Conservation (phyloP, 306 rosid genomes). For the Arachis stenosperma region DNA sequence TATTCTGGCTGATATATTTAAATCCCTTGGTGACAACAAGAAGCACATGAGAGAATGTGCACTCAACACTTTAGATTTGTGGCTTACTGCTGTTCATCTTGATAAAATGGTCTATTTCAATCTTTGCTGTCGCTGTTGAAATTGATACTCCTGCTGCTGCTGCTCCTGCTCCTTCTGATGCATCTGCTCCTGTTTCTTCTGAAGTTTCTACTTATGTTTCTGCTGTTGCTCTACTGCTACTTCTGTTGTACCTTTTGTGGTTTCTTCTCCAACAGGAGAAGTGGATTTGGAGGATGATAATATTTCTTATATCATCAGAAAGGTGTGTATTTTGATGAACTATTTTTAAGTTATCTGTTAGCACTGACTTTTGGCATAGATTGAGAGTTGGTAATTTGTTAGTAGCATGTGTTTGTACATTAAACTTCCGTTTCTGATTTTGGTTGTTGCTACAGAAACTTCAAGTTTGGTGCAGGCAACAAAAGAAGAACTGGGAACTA, state of each 20-base stretch:
- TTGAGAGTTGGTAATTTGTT: not conserved
- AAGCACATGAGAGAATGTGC: conserved; percentile 99
- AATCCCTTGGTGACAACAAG: conserved; percentile 96
- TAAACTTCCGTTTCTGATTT: too few relatives aligned
- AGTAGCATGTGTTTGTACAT: too few relatives aligned
- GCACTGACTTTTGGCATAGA: conserved; percentile 2
- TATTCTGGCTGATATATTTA: conserved; percentile 74
- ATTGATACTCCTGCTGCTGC: too few relatives aligned
- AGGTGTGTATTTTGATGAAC: conserved; percentile 47
- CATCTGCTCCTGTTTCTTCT: too few relatives aligned
- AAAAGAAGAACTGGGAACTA: too few relatives aligned
- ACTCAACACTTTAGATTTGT: conserved; percentile 73
- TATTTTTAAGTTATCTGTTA: conserved; percentile 30
- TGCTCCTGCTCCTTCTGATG: too few relatives aligned
- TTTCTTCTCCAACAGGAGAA: conserved; percentile 41
- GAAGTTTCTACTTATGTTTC: too few relatives aligned
- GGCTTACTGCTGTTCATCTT: conserved; percentile 93
- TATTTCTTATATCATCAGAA: conserved; percentile 74
- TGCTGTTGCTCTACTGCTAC: not conserved
- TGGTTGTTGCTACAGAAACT: too few relatives aligned
- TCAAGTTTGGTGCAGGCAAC: too few relatives aligned
- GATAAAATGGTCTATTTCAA: conserved; percentile 80
- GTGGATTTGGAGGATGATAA: conserved; percentile 58
- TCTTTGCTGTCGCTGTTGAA: not conserved
- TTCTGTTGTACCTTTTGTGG: conserved; percentile 35